Evolutionary conservation across 805 yeast genomes (phyloP).

Genomic region (Nakazawaea ernobii): DNA sequence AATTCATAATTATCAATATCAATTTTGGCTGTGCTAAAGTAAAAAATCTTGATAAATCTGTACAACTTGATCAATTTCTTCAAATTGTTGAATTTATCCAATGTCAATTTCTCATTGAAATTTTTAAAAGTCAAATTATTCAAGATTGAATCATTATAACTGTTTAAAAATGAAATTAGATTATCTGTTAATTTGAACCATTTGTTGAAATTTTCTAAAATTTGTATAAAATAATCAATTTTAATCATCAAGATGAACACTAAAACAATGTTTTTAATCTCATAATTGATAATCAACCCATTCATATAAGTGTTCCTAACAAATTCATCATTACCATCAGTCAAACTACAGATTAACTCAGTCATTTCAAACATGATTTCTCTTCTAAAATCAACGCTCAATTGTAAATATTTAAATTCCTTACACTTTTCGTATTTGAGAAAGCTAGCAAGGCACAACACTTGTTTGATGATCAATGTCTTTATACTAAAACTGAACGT

Average conservation of each 20-base stretch:
- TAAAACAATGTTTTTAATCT: conserved; percentile 22
- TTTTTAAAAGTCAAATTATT: conserved; percentile 21
- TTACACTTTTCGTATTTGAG: conserved; percentile 3
- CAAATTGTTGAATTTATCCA: conserved; percentile 17
- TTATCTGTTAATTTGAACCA: conserved; percentile 25
- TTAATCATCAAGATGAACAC: conserved; percentile 32
- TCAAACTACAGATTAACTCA: conserved; percentile 27
- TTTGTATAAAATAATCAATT: conserved; percentile 31
- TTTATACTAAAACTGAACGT: not conserved
- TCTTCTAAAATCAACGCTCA: conserved; percentile 4
- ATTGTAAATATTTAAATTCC: not conserved
- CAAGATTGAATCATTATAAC: conserved; percentile 15
- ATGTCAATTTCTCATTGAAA: conserved; percentile 14
- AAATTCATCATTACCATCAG: conserved; percentile 29
- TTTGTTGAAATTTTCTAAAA: conserved; percentile 32
- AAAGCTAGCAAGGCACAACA: conserved; percentile 8
- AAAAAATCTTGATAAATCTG: conserved; percentile 30
- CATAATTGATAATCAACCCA: conserved; percentile 3
- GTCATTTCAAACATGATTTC: conserved; percentile 4
- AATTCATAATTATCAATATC: conserved; percentile 41
- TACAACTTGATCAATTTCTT: conserved; percentile 23
- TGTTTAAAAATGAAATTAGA: conserved; percentile 20
- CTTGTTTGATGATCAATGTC: conserved; percentile 5
- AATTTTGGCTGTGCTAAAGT: conserved; percentile 43
- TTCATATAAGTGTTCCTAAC: conserved; percentile 24